Evolutionary conservation across 106 monocot genomes (phyloP), one percentile per base, ranked within the genome.

Genomic region (Phalaenopsis equestris): DNA sequence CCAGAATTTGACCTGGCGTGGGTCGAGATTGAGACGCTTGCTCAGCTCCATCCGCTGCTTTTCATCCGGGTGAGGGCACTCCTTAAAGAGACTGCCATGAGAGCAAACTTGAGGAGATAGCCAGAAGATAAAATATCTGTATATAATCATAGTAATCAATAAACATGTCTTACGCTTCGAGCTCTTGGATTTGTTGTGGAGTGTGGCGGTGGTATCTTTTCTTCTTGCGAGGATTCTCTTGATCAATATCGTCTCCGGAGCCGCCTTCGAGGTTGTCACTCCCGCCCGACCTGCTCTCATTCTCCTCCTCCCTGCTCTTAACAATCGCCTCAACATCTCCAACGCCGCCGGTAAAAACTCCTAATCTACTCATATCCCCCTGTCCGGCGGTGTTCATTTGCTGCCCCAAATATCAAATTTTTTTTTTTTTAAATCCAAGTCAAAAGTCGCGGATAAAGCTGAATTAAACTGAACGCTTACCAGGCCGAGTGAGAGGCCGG

Each of bases 1-100:
- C 97, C 97, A 97, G 87, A 93, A 97, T 78, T 97, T 97, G 75
- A 97, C 97, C 82, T 97, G 97, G 6, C 97, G 88, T 47, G 74
- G 78, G 79, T 94, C 94, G 18, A 97, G 77, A 78, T 48, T 55
- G 6, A 97, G 89, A 41, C 92, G 61, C 82, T 75, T 81, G 89
- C 94, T 94, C 10, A 97, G 86, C 73, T 94, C 94, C 75, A 89
- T 30, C 73, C 93, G 81, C 80, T 97, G 97, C 80, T 97, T 97
- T 86, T 97, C 97, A 37, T 97, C 97, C 5, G 97, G 97, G 38
- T 97, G 94, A 23, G 97, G 94, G 80, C 94, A 97, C 78, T 84
- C 84, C 42, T 85, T 87, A 75, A 90, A 90, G 46, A 90, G 42
- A 21, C 90, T 90, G 67, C 15, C 39, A 78, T 41, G 57, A 11